Percentiles rank a stretch among this genome's conserved stretches.
phyloP scores from a whole-genome alignment of 257 asterid species.

The Orobanche coerulescens region DNA sequence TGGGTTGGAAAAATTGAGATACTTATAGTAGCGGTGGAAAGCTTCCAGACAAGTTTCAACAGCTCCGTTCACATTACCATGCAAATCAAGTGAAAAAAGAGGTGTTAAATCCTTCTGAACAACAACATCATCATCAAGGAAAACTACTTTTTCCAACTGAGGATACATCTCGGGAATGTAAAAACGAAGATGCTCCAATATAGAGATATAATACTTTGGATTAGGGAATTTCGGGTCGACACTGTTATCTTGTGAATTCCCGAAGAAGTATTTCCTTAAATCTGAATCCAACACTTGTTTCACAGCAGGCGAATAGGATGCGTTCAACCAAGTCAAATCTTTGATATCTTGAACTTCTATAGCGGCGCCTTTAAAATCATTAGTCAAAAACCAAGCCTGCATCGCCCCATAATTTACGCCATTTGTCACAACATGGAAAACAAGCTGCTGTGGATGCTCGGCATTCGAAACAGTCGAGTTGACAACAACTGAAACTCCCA shows the following conservation, averaged over 20 bases:
- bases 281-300: conserved; percentile 39
- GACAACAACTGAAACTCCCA: conserved; percentile 73
- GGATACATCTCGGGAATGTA: conserved; percentile 83
- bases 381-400: conserved; percentile 78
- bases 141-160: conserved; percentile 71
- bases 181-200: conserved; percentile 70
- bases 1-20: conserved; percentile 77
- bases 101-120: conserved; percentile 83
- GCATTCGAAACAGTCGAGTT: conserved; percentile 76
- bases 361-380: conserved; percentile 63
- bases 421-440: conserved; percentile 75
- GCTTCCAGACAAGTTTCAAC: conserved; percentile 92
- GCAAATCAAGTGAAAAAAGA: conserved; percentile 73
- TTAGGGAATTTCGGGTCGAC: conserved; percentile 49
- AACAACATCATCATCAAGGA: conserved; percentile 78
- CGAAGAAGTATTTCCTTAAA: conserved; percentile 33
- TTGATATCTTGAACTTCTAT: conserved; percentile 65
- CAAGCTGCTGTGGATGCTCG: conserved; percentile 76
- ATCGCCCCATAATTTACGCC: conserved; percentile 60
- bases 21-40: conserved; percentile 69
- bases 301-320: conserved; percentile 58
- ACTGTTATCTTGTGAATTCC: conserved; percentile 27
- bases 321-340: conserved; percentile 67
- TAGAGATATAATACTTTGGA: conserved; percentile 52
- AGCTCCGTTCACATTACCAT: conserved; percentile 84